Base-by-base conservation (phyloP, 148 eudicot species). In the Rhododendron henanense region DNA sequence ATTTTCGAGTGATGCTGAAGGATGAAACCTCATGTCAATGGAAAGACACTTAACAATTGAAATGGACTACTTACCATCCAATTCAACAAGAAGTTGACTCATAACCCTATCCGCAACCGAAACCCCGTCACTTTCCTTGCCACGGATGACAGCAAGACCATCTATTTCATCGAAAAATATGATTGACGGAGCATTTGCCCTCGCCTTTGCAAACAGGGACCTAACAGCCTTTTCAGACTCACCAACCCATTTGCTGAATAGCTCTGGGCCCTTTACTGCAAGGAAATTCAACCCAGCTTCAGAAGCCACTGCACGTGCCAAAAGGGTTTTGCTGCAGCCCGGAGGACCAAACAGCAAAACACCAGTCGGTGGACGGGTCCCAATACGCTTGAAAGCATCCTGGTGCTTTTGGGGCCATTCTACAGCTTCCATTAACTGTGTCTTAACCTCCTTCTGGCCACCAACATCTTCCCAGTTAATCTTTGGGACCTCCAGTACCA, bases 231-330 rank as follows among this genome's bases (percentile, higher is more conserved):
- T 97, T 88, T 97, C 99, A 53, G 99, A 94, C 93, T 97, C 99
- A 87, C 99, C 99, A 61, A 97, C 99, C 99, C 99, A 97, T 89
- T 95, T 94, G 93, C 98, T 95, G 86, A 94, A 97, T 84, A 97
- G 92, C 89, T 97, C 98, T 61, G 99, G 99, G 83, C 98, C 99
- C 89, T 97, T 97, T 19, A 97, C 98, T 9, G 99, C 95, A 86
- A 95, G 95, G 85, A 97, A 97, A 89, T 97, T 97, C 79, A 94
- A 91, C 65, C 94, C 93, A 15, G 99, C 96, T 92, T 95, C 98
- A 83, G 95, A 97, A 86, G 99, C 99, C 31, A 97, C 98, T 74
- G 98, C 98, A 88, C 98, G 96, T 4, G 99, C 99, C 94, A 97
- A 90, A 77, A 97, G 93, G 75, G 99, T 97, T 92, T 97, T 97